Evolutionary conservation across 176 grass and related monocot species (phyloP), one percentile per base, ranked within the genome.

Genomic region (Musa itinerans): DNA sequence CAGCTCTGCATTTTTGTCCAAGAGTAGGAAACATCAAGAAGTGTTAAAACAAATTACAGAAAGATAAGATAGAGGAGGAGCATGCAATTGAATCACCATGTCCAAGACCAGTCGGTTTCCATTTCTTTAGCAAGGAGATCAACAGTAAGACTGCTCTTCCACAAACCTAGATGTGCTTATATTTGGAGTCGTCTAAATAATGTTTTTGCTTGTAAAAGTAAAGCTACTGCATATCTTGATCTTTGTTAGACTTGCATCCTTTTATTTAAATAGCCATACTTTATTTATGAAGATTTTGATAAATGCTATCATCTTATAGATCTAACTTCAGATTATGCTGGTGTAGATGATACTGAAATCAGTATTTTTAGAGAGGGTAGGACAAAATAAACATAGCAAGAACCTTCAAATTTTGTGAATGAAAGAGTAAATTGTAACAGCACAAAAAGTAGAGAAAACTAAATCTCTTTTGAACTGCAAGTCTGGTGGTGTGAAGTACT

Each of bases 1-100:
- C 26, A 55, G 81, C 79, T 89, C 89, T 99, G 74, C 52, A 84
- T 54, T 17, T 29, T 50, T 22, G 13, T 70, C 4, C 0, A 27
- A 34, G 10, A 54, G 20, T 2, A 52, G 2, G 5, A 76, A 76
- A 51, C 8, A n/a, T 20, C 57, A 70, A 48, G 16, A 23, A 70
- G 25, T 56, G 20, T 52, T 64, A 2, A 2, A 3, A 6, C 68
- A 69, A 53, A 75, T 71, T 67, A 76, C n/a, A 82, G 69, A 65
- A 77, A 20, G 8, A 6, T 57, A 27, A 2, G 9, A 50, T 72
- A 76, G 54, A 3, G 21, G 66, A 69, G 8, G 66, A 69, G 8
- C 49, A 72, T 11, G 13, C 53, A 80, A 50, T 16, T 10, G 22
- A 54, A 64, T 2, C 26, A 27, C 26, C 1, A 27, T 27, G 26